Base-by-base conservation (phyloP, 257 asterid genomes). In the Cynanchum wilfordii region DNA sequence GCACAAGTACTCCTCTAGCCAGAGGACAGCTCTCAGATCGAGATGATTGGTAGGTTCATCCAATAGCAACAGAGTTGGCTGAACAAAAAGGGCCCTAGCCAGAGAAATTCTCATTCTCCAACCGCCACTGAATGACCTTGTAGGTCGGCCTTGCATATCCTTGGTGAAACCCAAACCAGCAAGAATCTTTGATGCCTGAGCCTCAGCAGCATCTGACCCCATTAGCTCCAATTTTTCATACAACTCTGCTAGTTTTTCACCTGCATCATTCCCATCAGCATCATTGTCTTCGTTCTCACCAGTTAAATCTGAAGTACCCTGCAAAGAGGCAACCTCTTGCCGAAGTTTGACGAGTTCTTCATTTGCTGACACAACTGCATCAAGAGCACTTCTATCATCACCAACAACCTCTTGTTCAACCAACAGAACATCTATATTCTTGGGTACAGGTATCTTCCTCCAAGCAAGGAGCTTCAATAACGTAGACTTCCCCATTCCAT, bases 341-440 rank as follows among this genome's bases (percentile, higher is more conserved):
- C 81, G 77, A 68, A 77, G 68, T 56, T 30, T 73, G 38, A 77
- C 0, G 36, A 80, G 81, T 42, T 80, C 81, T 62, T 77, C 84
- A 69, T 80, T 77, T 24, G 84, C 84, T 47, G 82, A 25, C 27
- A 87, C 91, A 77, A 87, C 89, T 44, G 91, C 91, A 81, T 84
- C 80, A 56, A 87, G 83, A 15, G 91, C 89, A 45, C 85, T 75
- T 79, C 73, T 80, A 66, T 87, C 87, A 81, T 87, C 91, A 25
- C 86, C 91, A 54, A 84, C 85, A 0, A 87, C 87, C 76, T 87
- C 91, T 79, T 87, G 91, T 77, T 87, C 91, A 42, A 87, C 91
- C 86, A 87, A 78, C 71, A 87, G 91, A 30, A 87, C 89, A 74
- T 87, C 89, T 44, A 87, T 87, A 69, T 87, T 87, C 66, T 84